Evolutionary conservation across 1,284 basidiomycete genomes (phyloP).

Genomic region (Agroathelia rolfsii): DNA sequence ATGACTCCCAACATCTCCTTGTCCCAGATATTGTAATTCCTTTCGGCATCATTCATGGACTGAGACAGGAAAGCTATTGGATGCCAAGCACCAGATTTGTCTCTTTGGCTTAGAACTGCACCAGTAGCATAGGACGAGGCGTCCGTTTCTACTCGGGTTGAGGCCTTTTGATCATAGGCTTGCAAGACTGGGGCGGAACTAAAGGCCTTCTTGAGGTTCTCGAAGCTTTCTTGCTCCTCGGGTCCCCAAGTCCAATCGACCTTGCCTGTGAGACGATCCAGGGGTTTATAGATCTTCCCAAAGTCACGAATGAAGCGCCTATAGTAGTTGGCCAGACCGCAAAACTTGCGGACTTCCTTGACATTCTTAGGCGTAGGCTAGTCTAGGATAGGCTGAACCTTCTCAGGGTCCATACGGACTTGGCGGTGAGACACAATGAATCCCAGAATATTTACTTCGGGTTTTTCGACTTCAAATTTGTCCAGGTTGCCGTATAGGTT

Average conservation of each 20-base stretch:
- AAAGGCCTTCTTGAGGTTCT: neutral
- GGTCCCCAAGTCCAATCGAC: conserved; percentile 4
- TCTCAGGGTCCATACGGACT: conserved; percentile 21
- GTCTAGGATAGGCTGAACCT: conserved; percentile 19
- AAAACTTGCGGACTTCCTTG: conserved; percentile 20
- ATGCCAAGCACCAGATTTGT: conserved; percentile 9
- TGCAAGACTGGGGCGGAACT: conserved; percentile 7
- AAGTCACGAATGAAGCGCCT: conserved; percentile 31
- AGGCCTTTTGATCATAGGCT: neutral
- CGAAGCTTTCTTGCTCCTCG: conserved; percentile 1
- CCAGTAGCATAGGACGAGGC: conserved; percentile 4
- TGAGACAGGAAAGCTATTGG: conserved; percentile 12
- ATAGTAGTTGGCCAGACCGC: conserved; percentile 29
- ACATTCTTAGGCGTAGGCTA: conserved; percentile 22
- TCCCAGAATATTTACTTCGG: conserved; percentile 30
- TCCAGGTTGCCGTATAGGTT: conserved; percentile 21
- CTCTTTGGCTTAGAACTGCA: neutral
- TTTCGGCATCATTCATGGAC: conserved; percentile 5
- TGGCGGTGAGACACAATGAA: conserved; percentile 18
- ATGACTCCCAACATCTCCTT: too few relatives aligned
- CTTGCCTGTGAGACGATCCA: conserved; percentile 14
- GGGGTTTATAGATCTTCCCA: conserved; percentile 16
- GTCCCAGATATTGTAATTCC: conserved; percentile 16
- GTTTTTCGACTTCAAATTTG: conserved; percentile 28
- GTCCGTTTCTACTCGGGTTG: conserved; percentile 5